Evolutionary conservation across 257 asterid species (phyloP), one percentile per base, ranked within the genome.

Genomic region (Dorcoceras hygrometricum): DNA sequence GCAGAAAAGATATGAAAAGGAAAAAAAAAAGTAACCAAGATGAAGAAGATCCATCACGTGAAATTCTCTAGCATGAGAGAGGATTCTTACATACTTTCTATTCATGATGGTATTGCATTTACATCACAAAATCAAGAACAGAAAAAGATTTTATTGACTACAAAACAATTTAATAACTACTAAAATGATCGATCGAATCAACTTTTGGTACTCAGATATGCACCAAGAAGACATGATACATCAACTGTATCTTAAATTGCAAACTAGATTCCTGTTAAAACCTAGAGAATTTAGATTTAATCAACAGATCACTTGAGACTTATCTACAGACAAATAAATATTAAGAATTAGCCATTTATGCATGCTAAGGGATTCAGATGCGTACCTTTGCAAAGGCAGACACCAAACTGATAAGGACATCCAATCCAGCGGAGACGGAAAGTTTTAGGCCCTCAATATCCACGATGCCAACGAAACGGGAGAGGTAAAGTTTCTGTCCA

Each of bases 401-500:
- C 29, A 82, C 75, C 90, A 93, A 82, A 71, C 80, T 70, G 63
- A 59, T 75, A 56, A 93, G 82, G 72, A 93, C 85, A 80, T 86
- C 96, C 85, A 93, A 74, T 62, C 87, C 95, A 75, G 81, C 61
- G 36, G 84, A 78, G 80, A 90, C 74, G 59, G 96, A 87, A 61
- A 77, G 72, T 63, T 90, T 90, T 78, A 93, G 74, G 57, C 95
- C 96, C 78, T 88, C 99, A 82, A 93, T 83, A 69, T 93, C 99
- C 82, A 70, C 48, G 59, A 78, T 79, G 68, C 84, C 97, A 76
- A 77, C 83, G 23, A 81, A 82, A 63, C 97, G 97, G 63, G 96
- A 88, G 18, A 81, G 61, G 61, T 80, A 83, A 75, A 88, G 94
- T 65, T 82, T 87, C 99, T 92, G 86, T 67, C 50, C 57, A 62